These are phyloP conservation scores for Cyberlindnera galapagoensis DNA, from an alignment of 805 yeast species.

Conservation along the genomic window DNA sequence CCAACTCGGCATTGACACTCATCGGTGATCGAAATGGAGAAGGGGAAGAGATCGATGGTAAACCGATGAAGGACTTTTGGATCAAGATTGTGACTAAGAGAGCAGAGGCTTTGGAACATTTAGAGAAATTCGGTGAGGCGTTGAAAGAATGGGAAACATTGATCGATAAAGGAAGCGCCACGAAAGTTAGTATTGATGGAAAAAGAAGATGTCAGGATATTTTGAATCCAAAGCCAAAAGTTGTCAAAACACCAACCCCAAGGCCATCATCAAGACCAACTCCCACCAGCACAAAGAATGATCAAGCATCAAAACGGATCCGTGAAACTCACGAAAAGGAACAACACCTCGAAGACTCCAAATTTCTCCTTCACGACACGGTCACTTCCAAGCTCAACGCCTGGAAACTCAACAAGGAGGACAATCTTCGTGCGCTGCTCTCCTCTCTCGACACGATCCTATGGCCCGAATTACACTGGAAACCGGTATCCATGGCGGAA, in stretches of 20 bases:
- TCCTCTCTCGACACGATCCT: conserved; percentile 62
- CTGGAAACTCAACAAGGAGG: conserved; percentile 77
- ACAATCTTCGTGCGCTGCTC: conserved; percentile 72
- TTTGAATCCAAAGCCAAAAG: conserved; percentile 46
- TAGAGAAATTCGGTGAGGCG: conserved; percentile 66
- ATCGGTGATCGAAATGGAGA: conserved; percentile 32
- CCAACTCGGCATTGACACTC: conserved; percentile 25
- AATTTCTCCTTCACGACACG: conserved; percentile 53
- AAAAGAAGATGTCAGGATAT: conserved; percentile 69
- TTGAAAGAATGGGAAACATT: conserved; percentile 53
- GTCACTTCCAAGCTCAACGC: conserved; percentile 45
- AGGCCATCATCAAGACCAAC: conserved; percentile 4
- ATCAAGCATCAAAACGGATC: conserved; percentile 47
- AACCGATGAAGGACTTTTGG: conserved; percentile 64
- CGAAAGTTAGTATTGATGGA: conserved; percentile 66
- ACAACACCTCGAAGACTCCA: conserved; percentile 48
- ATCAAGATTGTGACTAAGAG: conserved; percentile 57
- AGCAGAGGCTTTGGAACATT: conserved; percentile 80
- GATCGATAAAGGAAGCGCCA: conserved; percentile 61
- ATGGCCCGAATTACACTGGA: conserved; percentile 65
- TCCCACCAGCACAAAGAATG: conserved; percentile 6
- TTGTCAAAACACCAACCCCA: conserved; percentile 1
- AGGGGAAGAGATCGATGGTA: conserved; percentile 42
- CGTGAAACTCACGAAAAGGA: conserved; percentile 40
- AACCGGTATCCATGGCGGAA: conserved; percentile 59